These are phyloP conservation scores for Cyberlindnera saturnus DNA, from an alignment of 805 yeast genomes.

Conservation along the genomic window DNA sequence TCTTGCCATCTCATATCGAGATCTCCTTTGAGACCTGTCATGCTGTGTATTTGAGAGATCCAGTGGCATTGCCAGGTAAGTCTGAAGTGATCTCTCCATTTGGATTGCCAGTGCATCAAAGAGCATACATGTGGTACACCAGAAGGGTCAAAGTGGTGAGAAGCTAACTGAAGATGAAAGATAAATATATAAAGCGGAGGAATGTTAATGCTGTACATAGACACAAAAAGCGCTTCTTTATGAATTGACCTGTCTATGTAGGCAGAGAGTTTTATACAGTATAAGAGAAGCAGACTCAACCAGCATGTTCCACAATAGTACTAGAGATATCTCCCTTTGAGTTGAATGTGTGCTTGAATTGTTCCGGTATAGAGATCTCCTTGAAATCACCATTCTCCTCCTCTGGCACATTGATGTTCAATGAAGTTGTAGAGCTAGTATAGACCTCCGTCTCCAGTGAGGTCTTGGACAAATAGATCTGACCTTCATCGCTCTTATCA, in stretches of 20 bases:
- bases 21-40: constrained; percentile 88
- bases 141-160: constrained; percentile 49
- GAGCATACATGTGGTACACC: constrained; percentile 91
- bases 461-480: constrained; percentile 66
- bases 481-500: constrained; percentile 86
- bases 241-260: background rate
- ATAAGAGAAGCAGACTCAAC: constrained; percentile 30
- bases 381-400: constrained; percentile 64
- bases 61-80: constrained; percentile 94
- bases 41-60: constrained; percentile 94
- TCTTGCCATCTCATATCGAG: constrained; percentile 89
- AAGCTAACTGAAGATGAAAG: background rate
- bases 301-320: constrained; percentile 77
- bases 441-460: constrained; percentile 73
- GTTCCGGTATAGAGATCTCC: constrained; percentile 89
- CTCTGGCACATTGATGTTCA: constrained; percentile 79
- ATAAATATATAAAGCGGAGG: background rate
- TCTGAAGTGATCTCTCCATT: constrained; percentile 94
- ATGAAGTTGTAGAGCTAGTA: constrained; percentile 78
- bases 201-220: background rate
- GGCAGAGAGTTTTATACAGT: background rate
- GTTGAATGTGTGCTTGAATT: constrained; percentile 66
- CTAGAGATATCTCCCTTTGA: constrained; percentile 55
- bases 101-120: constrained; percentile 73
- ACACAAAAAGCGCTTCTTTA: background rate